Conservation (phyloP, 352 stramenopile genomes). For the Phytophthora pinifolia region DNA sequence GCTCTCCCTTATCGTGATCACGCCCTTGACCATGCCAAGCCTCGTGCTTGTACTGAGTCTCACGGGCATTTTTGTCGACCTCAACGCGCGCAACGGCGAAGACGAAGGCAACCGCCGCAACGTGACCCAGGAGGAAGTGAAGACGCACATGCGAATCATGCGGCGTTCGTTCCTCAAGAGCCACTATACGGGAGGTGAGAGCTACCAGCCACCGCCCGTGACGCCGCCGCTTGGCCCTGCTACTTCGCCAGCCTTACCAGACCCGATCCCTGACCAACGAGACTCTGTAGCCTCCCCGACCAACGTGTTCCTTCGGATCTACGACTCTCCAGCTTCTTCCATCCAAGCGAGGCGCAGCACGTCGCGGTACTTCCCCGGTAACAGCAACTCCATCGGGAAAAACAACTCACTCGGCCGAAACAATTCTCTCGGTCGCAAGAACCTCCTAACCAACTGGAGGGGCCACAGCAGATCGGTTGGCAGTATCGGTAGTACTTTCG, state of each 20-base stretch:
- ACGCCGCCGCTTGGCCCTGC: constrained; percentile 18
- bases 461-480: constrained; percentile 22
- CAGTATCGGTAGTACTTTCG: constrained; percentile 17
- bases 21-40: constrained; percentile 84
- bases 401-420: constrained; percentile 22
- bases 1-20: constrained; percentile 74
- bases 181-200: constrained; percentile 50
- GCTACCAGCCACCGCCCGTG: constrained; percentile 6
- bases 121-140: constrained; percentile 50
- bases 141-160: constrained; percentile 71
- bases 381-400: constrained; percentile 16
- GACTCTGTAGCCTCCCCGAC: constrained; percentile 36
- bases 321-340: constrained; percentile 55
- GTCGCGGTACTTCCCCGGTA: constrained; percentile 10
- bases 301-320: constrained; percentile 68
- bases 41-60: constrained; percentile 88
- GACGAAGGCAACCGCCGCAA: constrained; percentile 23
- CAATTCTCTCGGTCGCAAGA: constrained; percentile 19
- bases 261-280: constrained; percentile 1
- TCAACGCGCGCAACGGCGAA: constrained; percentile 47
- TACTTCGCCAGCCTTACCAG: not conserved
- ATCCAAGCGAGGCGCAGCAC: constrained; percentile 7
- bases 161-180: constrained; percentile 70
- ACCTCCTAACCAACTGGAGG: constrained; percentile 10
- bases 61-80: constrained; percentile 84